These are phyloP conservation scores for Yamagishiella unicocca DNA, from an alignment of 139 green algal species.

Conservation along the genomic window DNA sequence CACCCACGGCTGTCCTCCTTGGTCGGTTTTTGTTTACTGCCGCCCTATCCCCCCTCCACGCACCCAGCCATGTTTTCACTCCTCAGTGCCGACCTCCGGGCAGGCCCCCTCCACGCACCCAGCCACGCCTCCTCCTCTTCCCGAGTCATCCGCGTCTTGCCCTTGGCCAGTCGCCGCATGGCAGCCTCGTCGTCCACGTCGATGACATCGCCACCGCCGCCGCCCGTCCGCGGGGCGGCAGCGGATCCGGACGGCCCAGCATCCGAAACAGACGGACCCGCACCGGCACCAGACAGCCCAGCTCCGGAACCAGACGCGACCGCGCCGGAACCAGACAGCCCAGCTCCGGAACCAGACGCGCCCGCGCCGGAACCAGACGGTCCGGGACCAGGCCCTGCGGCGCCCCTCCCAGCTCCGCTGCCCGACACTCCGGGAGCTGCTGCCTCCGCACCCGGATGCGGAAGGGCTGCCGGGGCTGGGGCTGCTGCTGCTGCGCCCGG, in stretches of 20 bases:
- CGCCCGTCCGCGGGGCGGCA: background rate
- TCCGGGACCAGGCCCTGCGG: background rate
- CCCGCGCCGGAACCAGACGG: background rate
- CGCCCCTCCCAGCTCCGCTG: background rate
- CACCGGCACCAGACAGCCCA: background rate
- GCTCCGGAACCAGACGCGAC: background rate
- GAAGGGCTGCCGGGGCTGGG: background rate
- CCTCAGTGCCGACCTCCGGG: background rate
- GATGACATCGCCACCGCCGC: background rate
- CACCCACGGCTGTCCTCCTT: background rate
- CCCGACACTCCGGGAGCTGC: background rate
- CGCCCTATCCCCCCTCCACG: background rate
- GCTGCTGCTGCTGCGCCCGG: background rate
- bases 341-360: conserved; percentile 10
- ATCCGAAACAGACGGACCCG: background rate
- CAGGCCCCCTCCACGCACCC: conserved; percentile 24
- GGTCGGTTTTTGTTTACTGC: too few species aligned
- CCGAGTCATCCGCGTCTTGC: conserved; percentile 20
- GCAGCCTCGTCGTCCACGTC: conserved; percentile 46
- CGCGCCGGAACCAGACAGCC: background rate
- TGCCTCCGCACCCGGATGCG: background rate
- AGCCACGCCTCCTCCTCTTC: conserved; percentile 13
- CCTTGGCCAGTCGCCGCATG: conserved; percentile 26
- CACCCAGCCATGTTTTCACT: background rate
- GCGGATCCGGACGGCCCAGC: background rate